phyloP scores from a whole-genome alignment of 257 asterid genomes.

The Eucommia ulmoides region DNA sequence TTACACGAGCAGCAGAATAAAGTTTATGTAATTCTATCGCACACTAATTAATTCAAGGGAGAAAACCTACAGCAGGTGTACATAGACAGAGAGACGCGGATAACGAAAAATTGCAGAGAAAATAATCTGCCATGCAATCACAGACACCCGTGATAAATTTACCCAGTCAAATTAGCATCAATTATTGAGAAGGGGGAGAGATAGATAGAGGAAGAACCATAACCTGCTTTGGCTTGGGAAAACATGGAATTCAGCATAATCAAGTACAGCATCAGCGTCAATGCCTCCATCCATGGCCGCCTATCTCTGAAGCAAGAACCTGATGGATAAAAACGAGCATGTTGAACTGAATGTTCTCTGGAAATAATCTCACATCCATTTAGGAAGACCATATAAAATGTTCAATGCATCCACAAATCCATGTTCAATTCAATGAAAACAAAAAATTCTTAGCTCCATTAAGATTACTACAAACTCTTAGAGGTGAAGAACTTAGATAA shows the following conservation, averaged over 20 bases:
- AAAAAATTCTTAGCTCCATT: neutral
- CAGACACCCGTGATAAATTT: no score
- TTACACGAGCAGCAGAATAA: no score
- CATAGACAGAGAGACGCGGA: no score
- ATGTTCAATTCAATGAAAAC: neutral
- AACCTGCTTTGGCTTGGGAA: constrained; percentile 70
- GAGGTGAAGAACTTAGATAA: neutral
- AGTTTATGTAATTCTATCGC: no score
- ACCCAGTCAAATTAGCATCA: neutral
- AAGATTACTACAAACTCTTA: neutral
- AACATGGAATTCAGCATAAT: constrained; percentile 62
- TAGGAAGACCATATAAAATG: neutral
- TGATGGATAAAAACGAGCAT: constrained; percentile 12
- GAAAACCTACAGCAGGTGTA: no score
- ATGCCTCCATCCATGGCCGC: constrained; percentile 41
- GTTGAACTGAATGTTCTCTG: no score
- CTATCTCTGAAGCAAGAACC: constrained; percentile 15
- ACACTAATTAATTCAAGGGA: no score
- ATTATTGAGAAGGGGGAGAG: neutral
- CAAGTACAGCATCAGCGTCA: constrained; percentile 35
- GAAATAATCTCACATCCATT: no score
- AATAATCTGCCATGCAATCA: no score
- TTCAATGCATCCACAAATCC: neutral
- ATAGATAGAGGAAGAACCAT: constrained; percentile 7
- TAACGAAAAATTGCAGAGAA: no score